Percentiles rank a stretch among this genome's conserved stretches.
phyloP scores from a whole-genome alignment of 805 yeast species.

The Candida endomychidarum region DNA sequence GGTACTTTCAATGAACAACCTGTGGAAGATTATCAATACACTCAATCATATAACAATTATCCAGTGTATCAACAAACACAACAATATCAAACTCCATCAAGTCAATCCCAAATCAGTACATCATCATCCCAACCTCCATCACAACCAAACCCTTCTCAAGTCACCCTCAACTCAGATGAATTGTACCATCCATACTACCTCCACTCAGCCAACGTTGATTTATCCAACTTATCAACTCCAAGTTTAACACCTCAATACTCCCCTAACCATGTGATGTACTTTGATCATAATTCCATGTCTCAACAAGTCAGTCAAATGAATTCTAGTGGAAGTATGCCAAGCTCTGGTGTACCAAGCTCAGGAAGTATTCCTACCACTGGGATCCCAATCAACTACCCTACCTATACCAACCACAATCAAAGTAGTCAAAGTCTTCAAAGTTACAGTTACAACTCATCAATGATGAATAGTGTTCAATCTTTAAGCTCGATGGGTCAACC shows the following conservation, averaged over 20 bases:
- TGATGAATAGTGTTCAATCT: slow-evolving; percentile 1
- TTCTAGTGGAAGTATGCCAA: neutral
- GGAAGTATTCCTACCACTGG: neutral
- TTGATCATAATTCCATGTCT: slow-evolving; percentile 8
- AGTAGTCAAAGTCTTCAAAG: too few species aligned
- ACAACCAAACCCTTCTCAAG: neutral
- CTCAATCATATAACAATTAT: slow-evolving; percentile 3
- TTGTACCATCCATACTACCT: slow-evolving; percentile 7
- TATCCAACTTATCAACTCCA: slow-evolving; percentile 14
- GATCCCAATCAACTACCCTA: too few species aligned
- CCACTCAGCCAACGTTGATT: slow-evolving; percentile 13
- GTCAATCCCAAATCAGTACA: neutral
- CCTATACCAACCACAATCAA: too few species aligned
- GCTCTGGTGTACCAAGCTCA: neutral
- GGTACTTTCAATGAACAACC: neutral
- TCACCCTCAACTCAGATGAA: slow-evolving; percentile 1
- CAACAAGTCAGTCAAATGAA: slow-evolving; percentile 5
- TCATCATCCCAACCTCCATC: slow-evolving; percentile 1
- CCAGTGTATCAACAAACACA: slow-evolving; percentile 1
- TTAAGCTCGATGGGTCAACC: slow-evolving; percentile 2
- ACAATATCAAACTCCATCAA: slow-evolving; percentile 5
- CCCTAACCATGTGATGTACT: slow-evolving; percentile 13
- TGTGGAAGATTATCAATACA: neutral
- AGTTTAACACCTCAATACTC: slow-evolving; percentile 15
- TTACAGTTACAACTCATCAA: too few species aligned